These are phyloP conservation scores for Tulasnella sp. DNA, from an alignment of 768 basidiomycete species.

Conservation along the genomic window DNA sequence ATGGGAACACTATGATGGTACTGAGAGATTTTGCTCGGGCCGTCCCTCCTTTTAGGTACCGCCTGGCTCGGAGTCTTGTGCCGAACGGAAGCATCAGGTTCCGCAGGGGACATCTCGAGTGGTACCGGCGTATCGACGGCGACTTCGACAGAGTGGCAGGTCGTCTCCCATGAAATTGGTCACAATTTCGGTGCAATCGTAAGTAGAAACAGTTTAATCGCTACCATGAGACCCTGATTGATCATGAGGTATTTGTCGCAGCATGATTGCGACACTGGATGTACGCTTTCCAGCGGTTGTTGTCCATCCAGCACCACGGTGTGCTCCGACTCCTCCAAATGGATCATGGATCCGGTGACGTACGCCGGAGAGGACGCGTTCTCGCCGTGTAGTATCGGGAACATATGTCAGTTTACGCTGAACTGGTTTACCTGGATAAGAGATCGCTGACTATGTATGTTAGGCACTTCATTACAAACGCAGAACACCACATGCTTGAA, in stretches of 20 bases:
- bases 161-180: conserved; percentile 72
- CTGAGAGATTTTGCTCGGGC: neutral
- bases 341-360: conserved; percentile 79
- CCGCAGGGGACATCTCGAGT: conserved; percentile 43
- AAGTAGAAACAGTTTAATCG: conserved; percentile 30
- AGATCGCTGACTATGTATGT: neutral
- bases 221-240: neutral
- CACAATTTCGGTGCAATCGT: conserved; percentile 88
- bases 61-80: conserved; percentile 79
- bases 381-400: conserved; percentile 71
- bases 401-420: conserved; percentile 51
- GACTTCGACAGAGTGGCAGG: conserved; percentile 70
- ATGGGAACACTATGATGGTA: no score
- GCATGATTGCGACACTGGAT: conserved; percentile 52
- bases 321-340: conserved; percentile 57
- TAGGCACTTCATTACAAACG: conserved; percentile 22
- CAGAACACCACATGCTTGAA: conserved; percentile 61
- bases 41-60: conserved; percentile 30
- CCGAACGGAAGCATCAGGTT: conserved; percentile 37
- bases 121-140: conserved; percentile 77
- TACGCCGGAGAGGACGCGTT: conserved; percentile 54
- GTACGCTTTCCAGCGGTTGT: conserved; percentile 46
- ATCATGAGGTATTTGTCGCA: conserved; percentile 19
- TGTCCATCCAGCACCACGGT: conserved; percentile 53
- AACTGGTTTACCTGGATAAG: neutral